phyloP scores from a whole-genome alignment of 768 basidiomycete genomes.

The Termitomyces sp. region DNA sequence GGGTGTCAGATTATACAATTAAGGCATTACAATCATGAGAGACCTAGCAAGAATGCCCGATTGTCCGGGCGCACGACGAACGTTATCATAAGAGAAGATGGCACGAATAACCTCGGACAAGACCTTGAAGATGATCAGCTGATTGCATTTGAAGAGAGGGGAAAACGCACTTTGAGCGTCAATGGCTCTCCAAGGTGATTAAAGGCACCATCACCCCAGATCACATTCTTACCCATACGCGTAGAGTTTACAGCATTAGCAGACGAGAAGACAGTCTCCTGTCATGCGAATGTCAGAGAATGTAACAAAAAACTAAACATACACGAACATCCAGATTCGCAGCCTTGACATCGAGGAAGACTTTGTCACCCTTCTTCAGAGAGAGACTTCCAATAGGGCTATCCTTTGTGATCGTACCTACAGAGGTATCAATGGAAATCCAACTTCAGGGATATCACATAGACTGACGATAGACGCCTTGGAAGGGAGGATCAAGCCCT shows the following conservation, averaged over 20 bases:
- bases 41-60: conserved; percentile 61
- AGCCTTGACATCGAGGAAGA: conserved; percentile 58
- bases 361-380: conserved; percentile 42
- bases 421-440: not conserved
- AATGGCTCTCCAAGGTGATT: conserved; percentile 43
- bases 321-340: conserved; percentile 55
- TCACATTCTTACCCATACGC: conserved; percentile 39
- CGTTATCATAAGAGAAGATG: conserved; percentile 50
- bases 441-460: not conserved
- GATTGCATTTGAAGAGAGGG: not conserved
- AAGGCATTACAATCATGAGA: conserved; percentile 2
- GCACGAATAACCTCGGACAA: conserved; percentile 60
- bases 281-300: not conserved
- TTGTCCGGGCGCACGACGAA: conserved; percentile 63
- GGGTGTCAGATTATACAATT: not conserved
- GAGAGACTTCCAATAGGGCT: conserved; percentile 35
- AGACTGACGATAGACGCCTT: conserved; percentile 58
- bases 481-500: conserved; percentile 75
- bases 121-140: conserved; percentile 45
- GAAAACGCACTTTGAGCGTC: conserved; percentile 42
- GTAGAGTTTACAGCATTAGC: conserved; percentile 38
- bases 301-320: not conserved
- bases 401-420: conserved; percentile 45
- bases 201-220: conserved; percentile 46
- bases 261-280: conserved; percentile 51